Base-by-base conservation (phyloP, 1,139 yeast genomes). In the Blastobotrys arbuscula region DNA sequence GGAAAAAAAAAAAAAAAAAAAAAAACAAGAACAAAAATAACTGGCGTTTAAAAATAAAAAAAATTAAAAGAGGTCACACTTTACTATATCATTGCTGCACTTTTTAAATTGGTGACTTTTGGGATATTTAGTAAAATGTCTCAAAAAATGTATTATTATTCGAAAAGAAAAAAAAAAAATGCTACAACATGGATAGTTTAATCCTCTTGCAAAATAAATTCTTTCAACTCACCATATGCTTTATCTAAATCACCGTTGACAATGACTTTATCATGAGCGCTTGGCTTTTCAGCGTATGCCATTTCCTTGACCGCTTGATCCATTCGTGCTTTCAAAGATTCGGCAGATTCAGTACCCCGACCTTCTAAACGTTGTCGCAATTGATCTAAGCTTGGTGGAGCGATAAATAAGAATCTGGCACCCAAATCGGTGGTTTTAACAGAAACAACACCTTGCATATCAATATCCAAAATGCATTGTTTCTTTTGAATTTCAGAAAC, bases 391-490 rank as follows among this genome's bases (percentile, higher is more conserved):
- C 94, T 82, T 21, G 99, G 98, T 40, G 99, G 99, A 44, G 96
- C 84, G 56, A 92, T 67, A 64, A 94, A 92, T 58, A 94, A 71
- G 68, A 71, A 92, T 65, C 90, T 77, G 42, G 98, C 97, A 61
- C 87, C 79, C 61, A 92, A 75, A 57, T 80, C 79, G 16, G 96
- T 81, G 48, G 76, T 71, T 72, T 94, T 94, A 57, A 92, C 96
- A 15, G 88, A 77, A 72, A 85, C 83, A 59, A 92, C 98, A 55
- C 99, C 99, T 72, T 94, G 97, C 96, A 90, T 89, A 76, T 92
- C 99, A 59, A 92, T 92, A 69, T 92, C 99, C 65, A 92, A 76
- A 56, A 92, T 82, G 72, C 98, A 92, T 48, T 82, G 82, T 51
- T 72, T 72, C 54, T 75, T 74, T 49, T 73, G 75, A 48, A 68